These are phyloP conservation scores for Omphalotus guepiniiformis DNA, from an alignment of 768 basidiomycete species.

Conservation along the genomic window DNA sequence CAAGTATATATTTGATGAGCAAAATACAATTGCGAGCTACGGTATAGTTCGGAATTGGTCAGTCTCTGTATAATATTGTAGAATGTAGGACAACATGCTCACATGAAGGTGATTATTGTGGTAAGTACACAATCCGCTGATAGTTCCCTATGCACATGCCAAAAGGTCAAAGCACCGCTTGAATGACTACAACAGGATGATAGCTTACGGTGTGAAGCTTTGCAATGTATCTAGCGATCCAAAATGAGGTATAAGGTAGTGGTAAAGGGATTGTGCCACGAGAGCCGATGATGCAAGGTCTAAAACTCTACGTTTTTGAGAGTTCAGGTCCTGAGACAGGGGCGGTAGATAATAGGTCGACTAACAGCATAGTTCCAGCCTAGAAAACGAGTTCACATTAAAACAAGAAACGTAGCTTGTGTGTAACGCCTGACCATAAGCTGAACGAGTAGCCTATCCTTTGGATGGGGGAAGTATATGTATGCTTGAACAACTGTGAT, in stretches of 20 bases:
- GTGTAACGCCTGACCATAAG: conserved; percentile 30
- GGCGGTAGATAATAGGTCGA: neutral
- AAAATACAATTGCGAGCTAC: conserved; percentile 42
- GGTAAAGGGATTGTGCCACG: conserved; percentile 40
- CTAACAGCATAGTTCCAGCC: conserved; percentile 18
- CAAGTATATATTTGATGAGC: conserved; percentile 36
- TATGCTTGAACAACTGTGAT: conserved; percentile 39
- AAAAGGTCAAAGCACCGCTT: neutral
- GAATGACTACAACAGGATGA: no score
- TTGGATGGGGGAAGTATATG: conserved; percentile 30
- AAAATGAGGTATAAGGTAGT: conserved; percentile 42
- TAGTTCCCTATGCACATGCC: conserved; percentile 24
- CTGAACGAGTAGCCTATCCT: conserved; percentile 25
- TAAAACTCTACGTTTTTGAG: conserved; percentile 18
- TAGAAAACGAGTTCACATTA: neutral
- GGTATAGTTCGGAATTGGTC: neutral
- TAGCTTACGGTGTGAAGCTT: conserved; percentile 33
- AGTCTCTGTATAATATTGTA: neutral
- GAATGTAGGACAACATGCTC: neutral
- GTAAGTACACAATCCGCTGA: conserved; percentile 41
- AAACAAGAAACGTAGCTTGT: neutral
- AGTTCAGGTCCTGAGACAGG: neutral
- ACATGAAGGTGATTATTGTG: conserved; percentile 39
- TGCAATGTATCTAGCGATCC: conserved; percentile 34
- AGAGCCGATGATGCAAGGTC: conserved; percentile 36